Percentiles rank a stretch among this genome's conserved stretches.
These are phyloP conservation scores for Arachnopeziza araneosa DNA, from an alignment of 2,329 filamentous ascomycete genomes.

Conservation along the genomic window DNA sequence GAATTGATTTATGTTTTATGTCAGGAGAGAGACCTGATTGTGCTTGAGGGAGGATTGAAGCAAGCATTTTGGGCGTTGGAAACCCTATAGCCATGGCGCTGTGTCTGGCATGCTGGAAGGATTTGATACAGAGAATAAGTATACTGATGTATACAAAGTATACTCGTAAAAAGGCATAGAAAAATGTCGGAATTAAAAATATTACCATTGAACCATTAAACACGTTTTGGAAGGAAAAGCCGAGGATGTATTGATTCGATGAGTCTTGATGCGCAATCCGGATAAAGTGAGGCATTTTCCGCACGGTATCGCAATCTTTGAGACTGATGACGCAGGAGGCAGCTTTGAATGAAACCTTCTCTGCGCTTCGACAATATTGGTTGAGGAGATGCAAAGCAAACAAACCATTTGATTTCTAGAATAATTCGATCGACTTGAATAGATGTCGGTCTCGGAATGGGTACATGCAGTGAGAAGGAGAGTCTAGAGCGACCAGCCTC, in stretches of 20 bases:
- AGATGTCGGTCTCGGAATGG: background rate
- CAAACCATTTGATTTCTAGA: background rate
- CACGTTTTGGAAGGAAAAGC: background rate
- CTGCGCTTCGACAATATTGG: background rate
- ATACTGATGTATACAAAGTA: conserved; percentile 16
- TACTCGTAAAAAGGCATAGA: conserved; percentile 18
- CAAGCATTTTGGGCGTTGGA: conserved; percentile 18
- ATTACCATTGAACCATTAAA: background rate
- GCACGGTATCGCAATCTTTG: background rate
- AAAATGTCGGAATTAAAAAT: conserved; percentile 15
- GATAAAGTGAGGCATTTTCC: background rate
- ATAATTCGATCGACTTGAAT: background rate
- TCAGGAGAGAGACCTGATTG: conserved; percentile 11
- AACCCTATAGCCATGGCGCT: conserved; percentile 7
- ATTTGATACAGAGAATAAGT: conserved; percentile 7
- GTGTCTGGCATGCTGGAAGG: conserved; percentile 10
- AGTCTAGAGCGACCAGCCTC: background rate
- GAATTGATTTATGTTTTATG: conserved; percentile 18
- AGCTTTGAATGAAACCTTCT: background rate
- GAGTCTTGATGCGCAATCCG: background rate
- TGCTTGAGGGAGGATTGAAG: background rate
- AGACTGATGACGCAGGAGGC: background rate
- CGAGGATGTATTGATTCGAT: background rate
- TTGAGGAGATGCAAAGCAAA: background rate
- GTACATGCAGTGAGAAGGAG: background rate